Evolutionary conservation across 202 grass and related monocot species (phyloP).

Genomic region (Schoenoplectus tabernaemontani): DNA sequence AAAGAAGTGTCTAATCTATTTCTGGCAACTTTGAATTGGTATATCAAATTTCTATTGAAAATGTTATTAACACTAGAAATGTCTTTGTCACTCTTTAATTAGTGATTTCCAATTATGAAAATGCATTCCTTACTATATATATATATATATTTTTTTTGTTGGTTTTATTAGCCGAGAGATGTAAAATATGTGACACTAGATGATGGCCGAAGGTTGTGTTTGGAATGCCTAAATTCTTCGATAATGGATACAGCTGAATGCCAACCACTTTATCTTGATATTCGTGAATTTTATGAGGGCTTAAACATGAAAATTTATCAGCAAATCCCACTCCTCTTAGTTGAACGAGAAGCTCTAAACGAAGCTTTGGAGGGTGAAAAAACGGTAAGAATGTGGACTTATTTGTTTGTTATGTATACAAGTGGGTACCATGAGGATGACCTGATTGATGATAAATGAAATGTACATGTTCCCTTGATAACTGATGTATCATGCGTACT

Average conservation of each 20-base stretch:
- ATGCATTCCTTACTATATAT: neutral
- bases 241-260: constrained; percentile 85
- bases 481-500: neutral
- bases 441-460: too few relatives aligned
- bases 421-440: too few relatives aligned
- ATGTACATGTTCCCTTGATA: neutral
- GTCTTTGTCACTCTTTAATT: too few relatives aligned
- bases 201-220: constrained; percentile 88
- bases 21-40: neutral
- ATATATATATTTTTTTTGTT: neutral
- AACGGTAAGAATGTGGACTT: constrained; percentile 33
- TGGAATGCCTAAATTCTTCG: constrained; percentile 75
- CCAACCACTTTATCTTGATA: constrained; percentile 86
- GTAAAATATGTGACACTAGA: constrained; percentile 74
- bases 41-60: neutral
- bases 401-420: neutral
- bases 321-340: constrained; percentile 81
- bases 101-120: too few relatives aligned
- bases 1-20: neutral
- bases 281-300: constrained; percentile 94
- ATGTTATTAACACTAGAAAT: too few relatives aligned
- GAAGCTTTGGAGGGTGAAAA: constrained; percentile 91
- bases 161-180: constrained; percentile 46
- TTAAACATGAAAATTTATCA: constrained; percentile 89
- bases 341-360: constrained; percentile 83